Conservation (phyloP, 2,329 filamentous ascomycete genomes). For the Cercospora beticola region DNA sequence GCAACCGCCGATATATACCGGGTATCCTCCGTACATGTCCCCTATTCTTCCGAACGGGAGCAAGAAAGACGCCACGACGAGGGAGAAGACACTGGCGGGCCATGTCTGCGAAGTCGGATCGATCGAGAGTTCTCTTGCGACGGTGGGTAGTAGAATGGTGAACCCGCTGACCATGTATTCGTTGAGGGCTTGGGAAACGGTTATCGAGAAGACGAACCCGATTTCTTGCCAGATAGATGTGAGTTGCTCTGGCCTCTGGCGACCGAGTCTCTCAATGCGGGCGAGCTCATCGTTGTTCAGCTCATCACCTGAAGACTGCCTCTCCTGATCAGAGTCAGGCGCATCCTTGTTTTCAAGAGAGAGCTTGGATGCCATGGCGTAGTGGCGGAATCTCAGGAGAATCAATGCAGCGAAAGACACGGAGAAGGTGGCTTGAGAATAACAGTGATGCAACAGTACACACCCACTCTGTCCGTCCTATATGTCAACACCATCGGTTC, state of each 20-base stretch:
- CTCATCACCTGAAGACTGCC: not conserved
- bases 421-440: not conserved
- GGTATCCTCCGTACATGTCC: conserved; percentile 63
- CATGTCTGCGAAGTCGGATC: conserved; percentile 61
- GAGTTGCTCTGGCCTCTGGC: conserved; percentile 61
- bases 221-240: conserved; percentile 55
- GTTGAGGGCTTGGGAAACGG: conserved; percentile 38
- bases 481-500: not conserved
- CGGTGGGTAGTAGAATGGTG: conserved; percentile 63
- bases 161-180: conserved; percentile 81
- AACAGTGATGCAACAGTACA: not conserved
- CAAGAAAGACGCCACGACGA: conserved; percentile 51
- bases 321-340: not conserved
- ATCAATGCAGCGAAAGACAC: not conserved
- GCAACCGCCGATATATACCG: conserved; percentile 60
- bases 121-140: conserved; percentile 63
- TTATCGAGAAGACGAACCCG: conserved; percentile 59
- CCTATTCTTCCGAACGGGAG: conserved; percentile 48
- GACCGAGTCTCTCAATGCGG: conserved; percentile 60
- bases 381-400: not conserved
- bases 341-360: not conserved
- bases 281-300: conserved; percentile 19
- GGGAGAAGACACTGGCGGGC: conserved; percentile 54
- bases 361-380: not conserved
- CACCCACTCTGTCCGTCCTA: not conserved